These are phyloP conservation scores for Prunus mira DNA, from an alignment of 306 rosid genomes.

Conservation along the genomic window DNA sequence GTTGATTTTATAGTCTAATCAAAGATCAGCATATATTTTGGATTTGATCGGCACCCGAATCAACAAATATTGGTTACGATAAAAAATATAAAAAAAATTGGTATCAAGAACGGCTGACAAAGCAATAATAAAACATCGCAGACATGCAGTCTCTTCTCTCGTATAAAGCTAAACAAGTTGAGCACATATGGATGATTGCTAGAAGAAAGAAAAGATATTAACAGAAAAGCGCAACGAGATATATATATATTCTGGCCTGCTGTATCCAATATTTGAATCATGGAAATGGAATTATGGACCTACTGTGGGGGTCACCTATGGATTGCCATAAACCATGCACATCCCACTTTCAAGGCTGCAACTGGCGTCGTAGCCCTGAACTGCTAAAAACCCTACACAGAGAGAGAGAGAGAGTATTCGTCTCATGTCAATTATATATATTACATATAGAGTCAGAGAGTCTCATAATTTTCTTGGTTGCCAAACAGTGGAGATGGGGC, in stretches of 20 bases:
- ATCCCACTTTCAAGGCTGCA: slow-evolving; percentile 13
- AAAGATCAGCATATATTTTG: too few relatives aligned
- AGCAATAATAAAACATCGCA: neutral
- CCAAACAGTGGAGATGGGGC: neutral
- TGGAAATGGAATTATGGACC: slow-evolving; percentile 9
- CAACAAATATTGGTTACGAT: neutral
- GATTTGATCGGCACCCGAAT: too few relatives aligned
- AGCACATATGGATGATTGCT: neutral
- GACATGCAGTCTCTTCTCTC: neutral
- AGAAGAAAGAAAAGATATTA: neutral
- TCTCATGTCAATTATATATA: slow-evolving; percentile 1
- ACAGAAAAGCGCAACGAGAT: neutral
- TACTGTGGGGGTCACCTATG: neutral
- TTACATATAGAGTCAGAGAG: neutral
- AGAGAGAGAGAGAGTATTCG: neutral
- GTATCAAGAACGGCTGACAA: neutral
- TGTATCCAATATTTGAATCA: slow-evolving; percentile 10
- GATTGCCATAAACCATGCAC: neutral
- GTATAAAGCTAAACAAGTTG: slow-evolving; percentile 6
- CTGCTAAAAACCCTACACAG: neutral
- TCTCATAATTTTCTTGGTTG: neutral
- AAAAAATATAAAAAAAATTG: neutral
- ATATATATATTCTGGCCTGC: neutral
- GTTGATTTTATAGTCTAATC: too few relatives aligned
- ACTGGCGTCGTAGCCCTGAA: neutral